A percentile compares a stretch with the other conserved stretches of the same genome.
Evolutionary conservation across 345 rosid species (phyloP).

Genomic region (Bruguiera sexangula): DNA sequence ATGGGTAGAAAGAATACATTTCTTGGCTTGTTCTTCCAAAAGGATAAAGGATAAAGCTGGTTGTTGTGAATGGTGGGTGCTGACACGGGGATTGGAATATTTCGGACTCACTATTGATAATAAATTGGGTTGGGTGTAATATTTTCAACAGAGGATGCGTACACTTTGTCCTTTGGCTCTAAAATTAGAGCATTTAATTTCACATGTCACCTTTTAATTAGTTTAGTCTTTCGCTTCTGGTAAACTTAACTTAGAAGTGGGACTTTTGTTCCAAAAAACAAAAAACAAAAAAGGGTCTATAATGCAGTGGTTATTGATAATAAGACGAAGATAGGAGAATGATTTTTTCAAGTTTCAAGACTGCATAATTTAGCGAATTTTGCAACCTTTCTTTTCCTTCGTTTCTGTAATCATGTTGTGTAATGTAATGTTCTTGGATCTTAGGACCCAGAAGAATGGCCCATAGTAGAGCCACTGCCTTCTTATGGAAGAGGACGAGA

Average conservation of each 20-base stretch:
- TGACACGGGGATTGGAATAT: conserved; percentile 6
- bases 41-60: conserved; percentile 1
- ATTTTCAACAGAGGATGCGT: no score
- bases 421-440: conserved; percentile 2
- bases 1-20: not conserved
- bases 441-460: conserved; percentile 87
- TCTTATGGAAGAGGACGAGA: conserved; percentile 99
- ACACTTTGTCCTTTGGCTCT: no score
- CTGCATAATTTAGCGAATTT: not conserved
- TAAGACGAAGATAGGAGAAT: no score
- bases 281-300: no score
- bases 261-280: no score
- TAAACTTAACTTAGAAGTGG: no score
- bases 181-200: no score
- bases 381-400: not conserved
- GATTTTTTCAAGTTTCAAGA: no score
- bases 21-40: conserved; percentile 1
- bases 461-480: conserved; percentile 80
- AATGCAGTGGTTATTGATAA: no score
- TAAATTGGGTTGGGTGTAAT: no score
- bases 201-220: no score
- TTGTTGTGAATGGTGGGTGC: conserved; percentile 8
- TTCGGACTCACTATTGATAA: conserved; percentile 14
- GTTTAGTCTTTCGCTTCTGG: no score
- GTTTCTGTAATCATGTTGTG: not conserved